Base-by-base conservation (phyloP, 352 stramenopile species). In the Phytophthora europaea region DNA sequence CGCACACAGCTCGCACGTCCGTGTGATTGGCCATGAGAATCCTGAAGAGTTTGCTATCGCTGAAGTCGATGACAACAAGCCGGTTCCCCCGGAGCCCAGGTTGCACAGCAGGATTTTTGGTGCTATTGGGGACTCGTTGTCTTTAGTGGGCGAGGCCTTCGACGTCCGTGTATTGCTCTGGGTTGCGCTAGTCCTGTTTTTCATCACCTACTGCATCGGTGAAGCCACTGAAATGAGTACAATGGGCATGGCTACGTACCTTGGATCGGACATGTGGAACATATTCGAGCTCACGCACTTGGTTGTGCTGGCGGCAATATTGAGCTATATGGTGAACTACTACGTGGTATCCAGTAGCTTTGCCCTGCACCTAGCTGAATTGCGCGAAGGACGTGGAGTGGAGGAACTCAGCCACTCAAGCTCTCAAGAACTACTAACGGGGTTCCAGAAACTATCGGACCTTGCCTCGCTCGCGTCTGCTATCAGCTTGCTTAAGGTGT, bases 241-340 rank as follows among this genome's bases (percentile, higher is more conserved):
- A 4, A 95, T 95, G 89, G 90, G 90, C 0, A 58, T 79, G 12
- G 70, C 70, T 12, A 90, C 89, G 57, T 97, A 97, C 60, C 70
- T 97, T 53, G 81, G 83, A 31, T 90, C 89, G 16, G 88, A 97
- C 70, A 92, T 95, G 84, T 97, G 90, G 90, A 97, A 97, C 78
- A 45, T 97, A 6, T 97, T 97, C 67, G 90, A 97, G 62, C 76
- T 97, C 15, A 87, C 80, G 34, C 90, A 97, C 61, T 68, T 97
- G 38, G 68, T 86, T 16, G 75, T 94, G 9, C 61, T 97, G 33
- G 79, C 80, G 23, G 85, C 72, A 6, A 61, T 95, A 33, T 63
- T 96, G n/a, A 80, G 78, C 47, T 88, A 90, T 60, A 83, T 90
- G 67, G 86, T 85, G 53, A 81, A 80, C 31, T 95, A 91, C 58